A percentile compares a stretch with the other conserved stretches of the same genome.
phyloP scores from a whole-genome alignment of 179 eudicot species.

The Beta lomatogona region DNA sequence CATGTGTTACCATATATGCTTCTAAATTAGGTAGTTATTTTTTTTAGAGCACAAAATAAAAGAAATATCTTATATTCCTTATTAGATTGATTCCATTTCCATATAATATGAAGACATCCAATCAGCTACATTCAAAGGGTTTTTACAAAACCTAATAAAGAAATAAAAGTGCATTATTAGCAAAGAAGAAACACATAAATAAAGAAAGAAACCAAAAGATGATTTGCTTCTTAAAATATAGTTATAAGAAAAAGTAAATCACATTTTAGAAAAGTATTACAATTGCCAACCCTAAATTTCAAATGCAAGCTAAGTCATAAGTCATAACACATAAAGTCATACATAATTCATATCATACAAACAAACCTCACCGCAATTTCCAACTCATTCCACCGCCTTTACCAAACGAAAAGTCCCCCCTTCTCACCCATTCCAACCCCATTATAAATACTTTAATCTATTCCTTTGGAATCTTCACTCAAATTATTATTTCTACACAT shows the following conservation, averaged over 20 bases:
- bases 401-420: background rate
- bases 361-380: slow-evolving; percentile 15
- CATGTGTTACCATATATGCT: too few species aligned
- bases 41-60: too few species aligned
- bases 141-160: background rate
- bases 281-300: too few species aligned
- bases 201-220: background rate
- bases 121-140: too few species aligned
- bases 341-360: background rate
- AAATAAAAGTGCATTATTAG: background rate
- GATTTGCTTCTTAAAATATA: background rate
- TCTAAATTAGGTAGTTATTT: too few species aligned
- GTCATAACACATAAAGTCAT: background rate
- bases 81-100: too few species aligned
- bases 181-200: background rate
- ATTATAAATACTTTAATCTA: slow-evolving; percentile 12
- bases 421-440: background rate
- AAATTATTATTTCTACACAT: background rate
- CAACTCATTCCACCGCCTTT: slow-evolving; percentile 30
- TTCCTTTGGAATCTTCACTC: background rate
- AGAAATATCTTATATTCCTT: too few species aligned
- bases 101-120: too few species aligned
- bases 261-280: slow-evolving; percentile 4
- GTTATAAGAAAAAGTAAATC: background rate
- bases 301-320: background rate